Conservation (phyloP, 306 rosid species). For the Vicia villosa region DNA sequence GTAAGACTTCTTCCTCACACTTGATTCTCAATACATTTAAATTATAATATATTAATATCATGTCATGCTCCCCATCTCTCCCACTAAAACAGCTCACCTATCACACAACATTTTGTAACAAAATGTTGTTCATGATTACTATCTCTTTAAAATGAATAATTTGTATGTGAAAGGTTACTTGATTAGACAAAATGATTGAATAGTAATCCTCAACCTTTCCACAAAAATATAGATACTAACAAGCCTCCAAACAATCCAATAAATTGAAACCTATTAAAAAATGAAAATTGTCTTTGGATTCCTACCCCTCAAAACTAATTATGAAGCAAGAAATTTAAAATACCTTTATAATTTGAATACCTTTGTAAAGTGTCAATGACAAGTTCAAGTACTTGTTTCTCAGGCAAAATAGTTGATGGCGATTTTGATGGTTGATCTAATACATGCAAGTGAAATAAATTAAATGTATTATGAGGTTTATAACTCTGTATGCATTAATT, state of each 20-base stretch:
- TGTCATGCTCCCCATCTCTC: slow-evolving; percentile 27
- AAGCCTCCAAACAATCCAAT: not conserved
- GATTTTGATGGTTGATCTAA: slow-evolving; percentile 44
- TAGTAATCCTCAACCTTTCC: too few relatives aligned
- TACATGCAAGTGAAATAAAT: slow-evolving; percentile 8
- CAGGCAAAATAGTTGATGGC: slow-evolving; percentile 44
- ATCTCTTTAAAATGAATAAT: slow-evolving; percentile 14
- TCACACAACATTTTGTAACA: slow-evolving; percentile 37
- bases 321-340: too few relatives aligned
- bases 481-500: too few relatives aligned
- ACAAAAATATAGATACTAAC: too few relatives aligned
- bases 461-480: slow-evolving; percentile 5
- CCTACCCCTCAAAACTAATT: too few relatives aligned
- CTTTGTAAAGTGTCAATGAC: slow-evolving; percentile 67
- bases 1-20: too few relatives aligned
- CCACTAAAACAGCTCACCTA: slow-evolving; percentile 38
- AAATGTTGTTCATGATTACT: slow-evolving; percentile 26
- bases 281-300: too few relatives aligned
- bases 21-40: too few relatives aligned
- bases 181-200: too few relatives aligned
- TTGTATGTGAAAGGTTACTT: slow-evolving; percentile 24
- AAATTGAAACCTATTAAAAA: too few relatives aligned
- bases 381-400: slow-evolving; percentile 60
- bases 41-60: slow-evolving; percentile 1
- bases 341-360: too few relatives aligned